Percentiles rank a stretch among this genome's conserved stretches.
These are phyloP conservation scores for Podaxis sp. DNA, from an alignment of 768 basidiomycete species.

Conservation along the genomic window DNA sequence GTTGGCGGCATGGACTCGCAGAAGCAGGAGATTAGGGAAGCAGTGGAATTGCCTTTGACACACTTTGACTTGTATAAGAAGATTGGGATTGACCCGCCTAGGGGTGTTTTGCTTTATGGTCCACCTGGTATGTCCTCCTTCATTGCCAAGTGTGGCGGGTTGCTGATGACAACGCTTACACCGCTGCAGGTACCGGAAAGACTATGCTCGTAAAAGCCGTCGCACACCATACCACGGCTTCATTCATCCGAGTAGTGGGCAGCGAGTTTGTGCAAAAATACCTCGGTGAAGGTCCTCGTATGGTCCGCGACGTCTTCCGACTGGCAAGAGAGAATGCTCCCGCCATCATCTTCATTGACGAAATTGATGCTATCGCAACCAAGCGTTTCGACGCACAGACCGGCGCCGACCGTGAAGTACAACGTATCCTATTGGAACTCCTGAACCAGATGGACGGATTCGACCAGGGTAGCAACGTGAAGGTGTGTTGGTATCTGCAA, in stretches of 20 bases:
- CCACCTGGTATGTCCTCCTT: conserved; percentile 71
- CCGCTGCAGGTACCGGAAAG: conserved; percentile 82
- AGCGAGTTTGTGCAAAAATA: conserved; percentile 99
- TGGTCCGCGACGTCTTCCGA: conserved; percentile 99
- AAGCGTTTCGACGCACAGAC: conserved; percentile 99
- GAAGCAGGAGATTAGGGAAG: conserved; percentile 99
- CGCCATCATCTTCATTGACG: conserved; percentile 99
- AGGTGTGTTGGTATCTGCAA: conserved; percentile 48
- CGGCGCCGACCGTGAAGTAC: conserved; percentile 97
- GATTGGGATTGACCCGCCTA: conserved; percentile 98
- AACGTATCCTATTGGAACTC: conserved; percentile 94
- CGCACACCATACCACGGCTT: conserved; percentile 93
- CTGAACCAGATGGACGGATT: conserved; percentile 99
- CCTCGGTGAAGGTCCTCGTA: conserved; percentile 97
- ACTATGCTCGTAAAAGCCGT: conserved; percentile 99
- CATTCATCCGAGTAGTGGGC: conserved; percentile 97
- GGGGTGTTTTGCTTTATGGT: conserved; percentile 94
- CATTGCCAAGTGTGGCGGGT: neutral
- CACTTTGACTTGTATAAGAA: conserved; percentile 99
- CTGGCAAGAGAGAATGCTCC: conserved; percentile 96
- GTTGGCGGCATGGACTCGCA: conserved; percentile 97
- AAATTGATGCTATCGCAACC: conserved; percentile 97
- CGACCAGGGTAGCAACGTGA: conserved; percentile 97
- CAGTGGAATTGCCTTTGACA: conserved; percentile 94
- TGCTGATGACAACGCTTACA: neutral